Evolutionary conservation across 108 stramenopile genomes (phyloP).

Genomic region (Pseudonitzschia delicatissima): DNA sequence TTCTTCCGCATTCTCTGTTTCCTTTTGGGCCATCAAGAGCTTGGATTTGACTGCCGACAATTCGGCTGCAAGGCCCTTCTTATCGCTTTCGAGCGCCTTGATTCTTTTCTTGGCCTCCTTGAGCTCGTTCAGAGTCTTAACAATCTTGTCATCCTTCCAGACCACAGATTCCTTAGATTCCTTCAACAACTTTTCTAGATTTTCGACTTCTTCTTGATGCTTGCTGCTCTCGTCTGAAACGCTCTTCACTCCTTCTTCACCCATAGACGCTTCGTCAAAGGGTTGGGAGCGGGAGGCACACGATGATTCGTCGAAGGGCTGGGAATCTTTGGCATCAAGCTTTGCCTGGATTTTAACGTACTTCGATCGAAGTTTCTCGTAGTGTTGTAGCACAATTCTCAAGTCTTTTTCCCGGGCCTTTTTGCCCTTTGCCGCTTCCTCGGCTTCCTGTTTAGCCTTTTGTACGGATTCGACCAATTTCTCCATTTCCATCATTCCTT

Average conservation of each 20-base stretch:
- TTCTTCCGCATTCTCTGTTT: conserved; percentile 22
- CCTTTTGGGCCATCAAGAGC: conserved; percentile 17
- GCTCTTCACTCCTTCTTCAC: background rate
- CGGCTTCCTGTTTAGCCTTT: conserved; percentile 1
- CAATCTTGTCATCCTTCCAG: conserved; percentile 24
- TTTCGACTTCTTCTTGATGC: conserved; percentile 2
- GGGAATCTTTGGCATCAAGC: background rate
- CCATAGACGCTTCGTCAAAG: too few relatives aligned
- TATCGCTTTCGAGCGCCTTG: conserved; percentile 16
- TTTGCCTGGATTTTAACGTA: background rate
- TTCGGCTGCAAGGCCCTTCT: conserved; percentile 1
- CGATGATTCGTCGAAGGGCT: background rate
- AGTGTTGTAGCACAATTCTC: conserved; percentile 21
- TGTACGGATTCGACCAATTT: conserved; percentile 19
- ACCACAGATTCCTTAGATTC: conserved; percentile 14
- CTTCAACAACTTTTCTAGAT: background rate
- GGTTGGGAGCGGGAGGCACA: too few relatives aligned
- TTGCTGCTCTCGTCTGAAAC: background rate
- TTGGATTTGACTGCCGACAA: conserved; percentile 6
- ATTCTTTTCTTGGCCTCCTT: conserved; percentile 16
- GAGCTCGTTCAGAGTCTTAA: conserved; percentile 9
- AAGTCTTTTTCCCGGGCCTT: conserved; percentile 25
- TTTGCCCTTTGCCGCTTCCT: conserved; percentile 2
- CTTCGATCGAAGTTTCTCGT: conserved; percentile 20
- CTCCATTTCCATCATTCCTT: conserved; percentile 16